These are phyloP conservation scores for Seiridium cupressi DNA, from an alignment of 2,329 filamentous ascomycete genomes.

Conservation along the genomic window DNA sequence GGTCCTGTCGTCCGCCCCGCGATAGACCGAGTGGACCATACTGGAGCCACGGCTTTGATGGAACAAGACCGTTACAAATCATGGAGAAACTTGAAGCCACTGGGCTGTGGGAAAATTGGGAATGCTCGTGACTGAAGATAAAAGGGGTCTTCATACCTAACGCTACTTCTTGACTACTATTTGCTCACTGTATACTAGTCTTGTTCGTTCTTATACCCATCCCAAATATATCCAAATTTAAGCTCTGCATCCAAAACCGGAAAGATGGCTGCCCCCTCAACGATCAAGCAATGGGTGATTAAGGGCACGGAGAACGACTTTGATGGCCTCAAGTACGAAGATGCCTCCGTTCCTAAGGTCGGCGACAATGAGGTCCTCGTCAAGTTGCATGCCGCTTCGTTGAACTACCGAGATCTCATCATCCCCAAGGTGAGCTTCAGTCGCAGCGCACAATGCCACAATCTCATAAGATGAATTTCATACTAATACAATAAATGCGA, in stretches of 20 bases:
- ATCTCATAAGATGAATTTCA: not conserved
- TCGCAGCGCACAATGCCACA: not conserved
- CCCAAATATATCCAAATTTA: not conserved
- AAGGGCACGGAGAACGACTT: constrained; percentile 52
- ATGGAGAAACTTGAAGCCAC: constrained; percentile 1
- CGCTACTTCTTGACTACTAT: too few species aligned
- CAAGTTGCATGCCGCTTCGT: constrained; percentile 53
- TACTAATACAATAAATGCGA: constrained; percentile 13
- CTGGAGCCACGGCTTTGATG: not conserved
- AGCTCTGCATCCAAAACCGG: not conserved
- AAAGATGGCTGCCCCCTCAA: constrained; percentile 27
- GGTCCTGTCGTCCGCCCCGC: not conserved
- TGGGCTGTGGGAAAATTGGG: not conserved
- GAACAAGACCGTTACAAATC: not conserved
- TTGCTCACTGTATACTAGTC: not conserved
- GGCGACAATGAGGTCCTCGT: constrained; percentile 73
- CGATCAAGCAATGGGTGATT: constrained; percentile 57
- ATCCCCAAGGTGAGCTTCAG: constrained; percentile 34
- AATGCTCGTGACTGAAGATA: too few species aligned
- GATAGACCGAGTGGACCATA: not conserved
- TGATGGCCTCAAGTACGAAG: constrained; percentile 55
- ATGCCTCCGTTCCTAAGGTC: constrained; percentile 54
- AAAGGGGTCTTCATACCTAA: too few species aligned
- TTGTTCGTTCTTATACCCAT: not conserved
- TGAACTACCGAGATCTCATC: constrained; percentile 55